Base-by-base conservation (phyloP, 75 land plant genomes). In the Cupressus sempervirens region DNA sequence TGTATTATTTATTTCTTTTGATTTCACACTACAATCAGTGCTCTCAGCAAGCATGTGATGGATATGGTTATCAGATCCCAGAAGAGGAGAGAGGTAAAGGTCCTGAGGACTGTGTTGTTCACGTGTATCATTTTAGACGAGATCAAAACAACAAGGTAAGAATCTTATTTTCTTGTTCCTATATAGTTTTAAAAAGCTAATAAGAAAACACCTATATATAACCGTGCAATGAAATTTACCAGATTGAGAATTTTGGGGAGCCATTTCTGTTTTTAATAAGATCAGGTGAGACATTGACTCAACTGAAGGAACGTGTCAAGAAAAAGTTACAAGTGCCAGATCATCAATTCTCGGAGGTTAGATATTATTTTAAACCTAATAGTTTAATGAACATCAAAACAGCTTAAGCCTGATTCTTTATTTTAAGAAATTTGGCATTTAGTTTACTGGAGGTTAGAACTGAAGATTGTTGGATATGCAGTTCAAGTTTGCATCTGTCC, bases 401-500 rank as follows among this genome's bases (percentile, higher is more conserved):
- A 68, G 1, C 72, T 68, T 10, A 9, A 26, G 29, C 72, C 70
- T 7, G 50, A 50, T 9, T 9, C 52, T 50, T 26, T 68, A 5
- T 68, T 12, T 68, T 29, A 16, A 56, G 6, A 58, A 58, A 58
- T 23, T 58, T 70, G 30, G 32, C 74, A 10, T 11, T 70, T 13
- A 10, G 74, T 2, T 70, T 70, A 29, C 74, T 70, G 30, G 35
- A 32, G 35, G 30, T 32, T 58, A 58, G n/a, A 58, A 20, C 67
- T 58, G 67, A 58, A 58, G 67, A 20, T 70, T 70, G 74, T 70
- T 70, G 35, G 12, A 1, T 70, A 32, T 70, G 35, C 74, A 70
- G 74, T 70, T 30, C 74, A 70, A 70, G 14, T 70, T 70, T 70
- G 74, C 74, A 70, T 70, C 35, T 30, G 74, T 70, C 74, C 74